phyloP scores from a whole-genome alignment of 768 basidiomycete genomes.

The Leccinum imitatum region DNA sequence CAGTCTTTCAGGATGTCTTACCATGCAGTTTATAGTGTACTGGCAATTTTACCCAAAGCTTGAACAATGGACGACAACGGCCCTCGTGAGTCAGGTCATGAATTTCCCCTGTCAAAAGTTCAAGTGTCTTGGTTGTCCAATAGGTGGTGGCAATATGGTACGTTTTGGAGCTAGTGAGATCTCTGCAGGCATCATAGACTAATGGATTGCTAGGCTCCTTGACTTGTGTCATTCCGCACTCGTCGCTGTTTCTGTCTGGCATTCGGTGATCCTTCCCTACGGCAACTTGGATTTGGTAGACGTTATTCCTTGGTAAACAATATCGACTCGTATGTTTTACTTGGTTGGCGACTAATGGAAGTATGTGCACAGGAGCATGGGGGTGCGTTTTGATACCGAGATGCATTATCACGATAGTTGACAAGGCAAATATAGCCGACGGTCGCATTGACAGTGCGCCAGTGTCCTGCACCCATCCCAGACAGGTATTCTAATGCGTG shows the following conservation, averaged over 20 bases:
- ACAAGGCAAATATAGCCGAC: constrained; percentile 13
- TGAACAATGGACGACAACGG: constrained; percentile 20
- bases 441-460: constrained; percentile 23
- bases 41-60: constrained; percentile 16
- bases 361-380: constrained; percentile 21
- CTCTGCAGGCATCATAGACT: background rate
- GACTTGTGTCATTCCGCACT: constrained; percentile 28
- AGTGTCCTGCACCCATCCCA: background rate
- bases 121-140: background rate
- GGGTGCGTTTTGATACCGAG: constrained; percentile 13
- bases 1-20: constrained; percentile 29
- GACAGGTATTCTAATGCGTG: background rate
- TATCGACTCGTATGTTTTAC: background rate
- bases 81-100: constrained; percentile 14
- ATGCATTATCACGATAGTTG: background rate
- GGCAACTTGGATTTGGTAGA: constrained; percentile 14
- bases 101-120: background rate
- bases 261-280: constrained; percentile 22
- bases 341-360: background rate
- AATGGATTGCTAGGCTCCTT: constrained; percentile 15
- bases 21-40: constrained; percentile 27
- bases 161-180: background rate
- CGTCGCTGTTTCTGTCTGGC: constrained; percentile 23
- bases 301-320: constrained; percentile 25
- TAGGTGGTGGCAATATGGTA: constrained; percentile 26